A percentile compares a stretch with the other conserved stretches of the same genome.
phyloP scores from a whole-genome alignment of 495 filamentous ascomycete genomes.

The Bryoglossum gracile region DNA sequence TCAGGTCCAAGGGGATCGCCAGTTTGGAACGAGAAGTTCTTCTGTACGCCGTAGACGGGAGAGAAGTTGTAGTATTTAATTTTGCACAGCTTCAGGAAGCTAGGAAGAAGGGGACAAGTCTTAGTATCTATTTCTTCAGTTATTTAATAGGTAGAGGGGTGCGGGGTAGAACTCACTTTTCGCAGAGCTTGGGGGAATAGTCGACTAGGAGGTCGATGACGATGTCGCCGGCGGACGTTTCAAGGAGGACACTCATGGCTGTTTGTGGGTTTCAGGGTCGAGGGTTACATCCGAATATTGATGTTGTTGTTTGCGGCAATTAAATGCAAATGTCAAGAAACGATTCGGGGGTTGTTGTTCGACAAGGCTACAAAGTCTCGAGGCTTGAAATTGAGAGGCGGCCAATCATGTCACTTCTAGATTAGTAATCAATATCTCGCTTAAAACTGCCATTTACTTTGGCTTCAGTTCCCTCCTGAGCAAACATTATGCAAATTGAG shows the following conservation, averaged over 20 bases:
- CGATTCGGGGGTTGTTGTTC: neutral
- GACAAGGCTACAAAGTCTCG: neutral
- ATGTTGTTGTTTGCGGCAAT: neutral
- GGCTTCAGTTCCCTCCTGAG: too few relatives aligned
- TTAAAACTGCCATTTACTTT: too few relatives aligned
- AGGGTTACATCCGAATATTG: neutral
- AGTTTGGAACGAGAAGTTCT: conserved; percentile 89
- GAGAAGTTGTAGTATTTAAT: conserved; percentile 97
- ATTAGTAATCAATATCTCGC: too few relatives aligned
- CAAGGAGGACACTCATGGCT: conserved; percentile 68
- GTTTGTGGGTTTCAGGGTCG: neutral
- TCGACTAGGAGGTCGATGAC: conserved; percentile 86
- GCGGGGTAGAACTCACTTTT: conserved; percentile 60
- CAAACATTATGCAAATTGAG: too few relatives aligned
- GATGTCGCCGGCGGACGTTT: conserved; percentile 87
- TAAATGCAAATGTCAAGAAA: neutral
- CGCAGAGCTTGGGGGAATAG: conserved; percentile 79
- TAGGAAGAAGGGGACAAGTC: conserved; percentile 34
- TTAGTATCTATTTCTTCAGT: conserved; percentile 39
- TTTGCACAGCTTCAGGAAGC: conserved; percentile 96
- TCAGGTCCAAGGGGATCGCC: conserved; percentile 86
- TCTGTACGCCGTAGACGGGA: conserved; percentile 79
- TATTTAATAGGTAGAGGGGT: conserved; percentile 13
- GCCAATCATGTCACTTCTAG: too few relatives aligned
- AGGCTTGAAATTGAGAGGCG: too few relatives aligned